These are phyloP conservation scores for Ambrosia artemisiifolia DNA, from an alignment of 129 eudicot species.

Conservation along the genomic window DNA sequence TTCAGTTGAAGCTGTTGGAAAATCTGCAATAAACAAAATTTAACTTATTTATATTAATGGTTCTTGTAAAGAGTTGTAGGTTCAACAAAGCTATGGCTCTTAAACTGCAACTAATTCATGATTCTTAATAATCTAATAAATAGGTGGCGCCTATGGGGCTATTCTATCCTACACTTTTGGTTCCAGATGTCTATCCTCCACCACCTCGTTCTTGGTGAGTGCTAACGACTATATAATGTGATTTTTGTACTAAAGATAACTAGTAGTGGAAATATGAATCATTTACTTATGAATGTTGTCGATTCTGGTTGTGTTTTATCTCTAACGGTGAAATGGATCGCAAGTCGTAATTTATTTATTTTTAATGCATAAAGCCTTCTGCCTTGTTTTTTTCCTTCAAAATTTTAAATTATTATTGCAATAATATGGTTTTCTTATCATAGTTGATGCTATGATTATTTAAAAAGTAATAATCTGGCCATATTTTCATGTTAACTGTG, in stretches of 20 bases:
- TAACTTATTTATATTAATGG: background rate
- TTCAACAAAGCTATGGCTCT: background rate
- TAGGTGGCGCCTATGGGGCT: conserved; percentile 98
- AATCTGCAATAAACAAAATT: background rate
- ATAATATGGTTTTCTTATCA: background rate
- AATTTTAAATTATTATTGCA: background rate
- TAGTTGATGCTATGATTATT: background rate
- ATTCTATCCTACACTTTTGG: conserved; percentile 90
- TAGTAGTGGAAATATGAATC: background rate
- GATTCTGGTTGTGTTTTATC: background rate
- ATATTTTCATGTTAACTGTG: background rate
- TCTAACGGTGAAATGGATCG: background rate
- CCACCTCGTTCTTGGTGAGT: conserved; percentile 91
- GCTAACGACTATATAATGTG: background rate
- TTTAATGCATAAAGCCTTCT: background rate
- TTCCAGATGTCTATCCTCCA: conserved; percentile 96
- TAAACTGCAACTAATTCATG: background rate
- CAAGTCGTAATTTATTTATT: background rate
- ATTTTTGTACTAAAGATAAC: background rate
- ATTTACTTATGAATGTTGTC: background rate
- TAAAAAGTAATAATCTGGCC: background rate
- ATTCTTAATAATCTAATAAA: conserved; percentile 9
- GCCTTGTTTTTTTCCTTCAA: background rate
- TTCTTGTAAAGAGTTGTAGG: background rate
- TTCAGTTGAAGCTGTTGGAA: conserved; percentile 2